Conservation (phyloP, 2,329 filamentous ascomycete species). For the Colletotrichum karsti region DNA sequence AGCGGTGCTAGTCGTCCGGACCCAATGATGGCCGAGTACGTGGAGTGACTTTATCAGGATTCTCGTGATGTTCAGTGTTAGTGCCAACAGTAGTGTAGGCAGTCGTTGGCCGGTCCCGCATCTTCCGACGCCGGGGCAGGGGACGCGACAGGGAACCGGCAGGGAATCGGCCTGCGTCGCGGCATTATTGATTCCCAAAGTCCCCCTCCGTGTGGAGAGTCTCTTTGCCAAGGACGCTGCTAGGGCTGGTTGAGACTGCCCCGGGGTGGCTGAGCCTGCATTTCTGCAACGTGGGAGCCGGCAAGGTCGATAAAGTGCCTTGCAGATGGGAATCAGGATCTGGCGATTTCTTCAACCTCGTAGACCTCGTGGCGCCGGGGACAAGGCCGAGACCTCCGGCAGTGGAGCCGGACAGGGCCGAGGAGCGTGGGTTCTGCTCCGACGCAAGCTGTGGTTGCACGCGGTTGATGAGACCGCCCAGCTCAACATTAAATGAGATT, state of each 20-base stretch:
- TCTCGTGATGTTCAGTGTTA: slow-evolving; percentile 9
- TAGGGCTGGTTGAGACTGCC: not conserved
- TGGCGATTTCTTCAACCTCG: slow-evolving; percentile 3
- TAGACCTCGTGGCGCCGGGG: not conserved
- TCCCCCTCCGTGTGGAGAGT: not conserved
- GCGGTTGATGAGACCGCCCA: not conserved
- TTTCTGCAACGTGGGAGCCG: slow-evolving; percentile 3
- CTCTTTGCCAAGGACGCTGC: not conserved
- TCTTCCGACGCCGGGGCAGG: not conserved
- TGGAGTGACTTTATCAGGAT: slow-evolving; percentile 4
- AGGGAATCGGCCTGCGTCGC: not conserved
- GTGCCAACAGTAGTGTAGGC: not conserved
- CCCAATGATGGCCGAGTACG: not conserved
- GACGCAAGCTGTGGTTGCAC: not conserved
- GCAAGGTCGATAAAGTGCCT: not conserved
- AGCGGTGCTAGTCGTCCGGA: not conserved
- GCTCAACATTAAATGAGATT: not conserved
- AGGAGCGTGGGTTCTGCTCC: not conserved
- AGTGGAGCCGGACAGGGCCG: not conserved
- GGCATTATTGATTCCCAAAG: not conserved
- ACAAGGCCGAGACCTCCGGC: not conserved
- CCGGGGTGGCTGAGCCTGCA: not conserved
- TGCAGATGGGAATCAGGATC: slow-evolving; percentile 1
- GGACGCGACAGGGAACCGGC: not conserved
- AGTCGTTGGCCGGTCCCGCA: slow-evolving; percentile 1